Evolutionary conservation across 2,329 filamentous ascomycete species (phyloP), one percentile per base, ranked within the genome.

Genomic region (Ophiostoma fasciatum): DNA sequence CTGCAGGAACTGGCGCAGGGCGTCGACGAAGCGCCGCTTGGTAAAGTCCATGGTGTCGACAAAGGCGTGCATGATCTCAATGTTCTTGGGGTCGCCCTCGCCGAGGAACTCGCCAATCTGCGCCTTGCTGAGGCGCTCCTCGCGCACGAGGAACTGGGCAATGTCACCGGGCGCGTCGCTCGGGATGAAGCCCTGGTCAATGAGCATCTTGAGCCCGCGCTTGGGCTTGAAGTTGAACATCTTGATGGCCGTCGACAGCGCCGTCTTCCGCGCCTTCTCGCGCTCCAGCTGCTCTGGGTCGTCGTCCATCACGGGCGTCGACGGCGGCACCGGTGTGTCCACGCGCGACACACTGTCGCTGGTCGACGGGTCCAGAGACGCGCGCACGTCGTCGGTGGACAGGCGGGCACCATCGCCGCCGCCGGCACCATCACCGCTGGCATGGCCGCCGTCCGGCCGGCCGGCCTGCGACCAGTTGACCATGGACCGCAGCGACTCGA

Each of bases 161-260:
- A 98, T 83, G 45, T 94, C 84, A 39, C 78, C 65, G 0, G 90
- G 79, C 7, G 66, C 71, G 36, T 87, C 73, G 37, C 80, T 88
- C 1, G 71, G 60, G 40, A 98, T 94, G 54, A 98, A 94, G 0
- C 84, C 83, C 44, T 92, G 82, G 19, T 81, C 70, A 11, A 96
- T 53, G 14, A 98, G 60, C 13, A 80, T 60, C 53, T 94, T 94
- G 51, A 98, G 73, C 6, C 90, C 92, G 40, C 81, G 75, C 57
- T 98, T 98, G 0, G 92, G 85, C 55, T 98, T 98, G 64, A 88
- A 94, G 55, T 98, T 98, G 67, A 98, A 98, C 43, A 84, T 80
- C 33, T 78, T 75, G 37, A 94, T 80, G 2, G 82, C 88, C 48
- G 93, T 90, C 35, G 78, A 82, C 42, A 96, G 61, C 0, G 90